Conservation (phyloP, 805 yeast species). For the Nematodospora valgi region DNA sequence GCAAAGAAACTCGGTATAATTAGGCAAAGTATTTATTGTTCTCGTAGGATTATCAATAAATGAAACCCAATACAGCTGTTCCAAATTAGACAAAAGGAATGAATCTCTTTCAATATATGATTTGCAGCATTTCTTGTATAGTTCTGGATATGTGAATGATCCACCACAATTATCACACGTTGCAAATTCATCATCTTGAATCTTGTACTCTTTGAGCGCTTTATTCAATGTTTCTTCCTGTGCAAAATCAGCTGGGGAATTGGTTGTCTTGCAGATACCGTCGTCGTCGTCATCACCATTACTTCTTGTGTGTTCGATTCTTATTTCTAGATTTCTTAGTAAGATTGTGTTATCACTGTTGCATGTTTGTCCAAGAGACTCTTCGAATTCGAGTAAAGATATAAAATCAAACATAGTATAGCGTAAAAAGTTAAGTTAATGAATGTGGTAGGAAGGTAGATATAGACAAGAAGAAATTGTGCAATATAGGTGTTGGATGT, state of each 20-base stretch:
- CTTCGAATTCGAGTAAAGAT: constrained; percentile 33
- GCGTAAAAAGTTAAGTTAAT: not conserved
- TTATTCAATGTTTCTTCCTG: constrained; percentile 14
- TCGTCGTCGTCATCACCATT: constrained; percentile 10
- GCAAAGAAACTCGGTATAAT: constrained; percentile 43
- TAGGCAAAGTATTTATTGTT: constrained; percentile 45
- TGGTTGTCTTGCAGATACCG: constrained; percentile 4
- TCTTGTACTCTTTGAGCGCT: constrained; percentile 18
- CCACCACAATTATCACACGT: constrained; percentile 30
- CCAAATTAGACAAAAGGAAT: constrained; percentile 21
- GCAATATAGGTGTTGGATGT: no score
- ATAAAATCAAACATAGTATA: constrained; percentile 16
- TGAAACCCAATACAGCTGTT: constrained; percentile 42
- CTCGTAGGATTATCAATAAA: constrained; percentile 42
- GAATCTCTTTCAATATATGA: constrained; percentile 16
- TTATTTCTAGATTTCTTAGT: constrained; percentile 22
- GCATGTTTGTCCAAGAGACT: constrained; percentile 21
- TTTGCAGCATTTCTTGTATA: constrained; percentile 23
- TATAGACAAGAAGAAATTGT: no score
- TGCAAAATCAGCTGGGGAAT: constrained; percentile 8
- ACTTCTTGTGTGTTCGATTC: constrained; percentile 21
- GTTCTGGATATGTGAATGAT: constrained; percentile 12
- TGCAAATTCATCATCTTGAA: constrained; percentile 28
- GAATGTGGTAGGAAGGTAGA: no score
- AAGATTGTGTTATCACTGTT: constrained; percentile 17